Base-by-base conservation (phyloP, 371 early-diverging fungal species). In the Mucor circinelloides region DNA sequence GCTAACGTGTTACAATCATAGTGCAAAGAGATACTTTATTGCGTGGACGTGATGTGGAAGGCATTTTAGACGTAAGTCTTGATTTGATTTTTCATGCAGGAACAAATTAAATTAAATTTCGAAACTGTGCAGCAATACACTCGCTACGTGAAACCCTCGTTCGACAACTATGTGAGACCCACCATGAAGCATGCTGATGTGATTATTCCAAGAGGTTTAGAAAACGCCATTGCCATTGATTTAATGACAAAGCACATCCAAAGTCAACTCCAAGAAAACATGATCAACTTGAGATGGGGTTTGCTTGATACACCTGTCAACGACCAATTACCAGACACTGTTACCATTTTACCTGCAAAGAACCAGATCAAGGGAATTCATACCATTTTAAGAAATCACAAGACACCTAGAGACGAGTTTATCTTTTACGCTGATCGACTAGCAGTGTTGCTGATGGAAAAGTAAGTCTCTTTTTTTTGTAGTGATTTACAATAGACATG, bases 71-170 rank as follows among this genome's bases (percentile, higher is more conserved):
- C 67, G 83, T 89, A 76, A 57, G 65, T 46, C 15, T 1, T n/a
- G 12, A 27, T 50, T 32, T 8, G 21, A 28, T 12, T 40, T 15
- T 42, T n/a, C n/a, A 50, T 63, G 27, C 48, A 55, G 31, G 13
- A 50, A 50, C 56, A 55, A 30, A 15, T 56, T 23, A 55, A 42
- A n/a, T 13, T 27, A 44, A 50, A 50, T 10, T 0, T 36, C 13
- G 13, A 50, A 21, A 50, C 23, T 48, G 21, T 48, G 19, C 68
- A 84, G 79, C 95, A 96, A 88, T 97, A 97, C 78, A 76, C 84
- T 54, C 83, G 90, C 64, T 97, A 94, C 64, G 98, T 97, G 57
- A 97, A 97, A 76, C 96, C 97, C 0, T 85, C 95, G 2, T 96
- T 88, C 73, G 97, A 97, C 66, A 92, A 91, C 36, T 90, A 90